Base-by-base conservation (phyloP, 1,284 basidiomycete genomes). In the Heliocybe sulcata region DNA sequence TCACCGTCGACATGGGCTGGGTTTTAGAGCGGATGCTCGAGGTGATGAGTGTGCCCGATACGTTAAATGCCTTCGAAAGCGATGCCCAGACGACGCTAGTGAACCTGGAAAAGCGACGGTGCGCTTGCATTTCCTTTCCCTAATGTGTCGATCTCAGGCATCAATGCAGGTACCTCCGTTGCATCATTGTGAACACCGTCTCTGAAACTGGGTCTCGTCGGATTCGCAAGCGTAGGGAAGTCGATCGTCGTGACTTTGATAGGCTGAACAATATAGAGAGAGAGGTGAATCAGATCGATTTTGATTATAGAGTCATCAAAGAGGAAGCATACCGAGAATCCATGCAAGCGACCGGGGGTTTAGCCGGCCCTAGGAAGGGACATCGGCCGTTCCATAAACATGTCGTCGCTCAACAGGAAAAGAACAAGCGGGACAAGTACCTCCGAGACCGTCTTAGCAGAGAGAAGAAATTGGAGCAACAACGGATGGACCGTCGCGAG, bases 41-140 rank as follows among this genome's bases (percentile, higher is more conserved):
- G 65, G 73, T 92, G 35, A 79, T 90, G 56, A 82, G 83, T 45
- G 77, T 84, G 55, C 82, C 86, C 2, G 88, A 92, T 63, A 74
- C 82, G n/a, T 67, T 88, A n/a, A 77, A 83, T 51, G 73, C 80
- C 14, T 64, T 72, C 2, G 65, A 71, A 16, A 74, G 76, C 35
- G 80, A 81, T 57, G 72, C 74, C 22, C 74, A 78, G 35, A 78
- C n/a, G n/a, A n/a, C 71, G 35, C 76, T 91, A 35, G 77, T 92
- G 53, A 91, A 90, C 63, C 82, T 91, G 60, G 86, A 90, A 60
- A 92, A 92, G 65, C 79, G 90, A 59, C 80, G 90, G 88, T 89
- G 59, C 58, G 73, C 61, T 22, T 23, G 26, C 12, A 12, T 35
- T 9, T 29, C 51, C 48, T 50, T 50, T 23, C 6, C 4, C 4